These are phyloP conservation scores for Halenospora varia DNA, from an alignment of 495 filamentous ascomycete genomes.

Conservation along the genomic window DNA sequence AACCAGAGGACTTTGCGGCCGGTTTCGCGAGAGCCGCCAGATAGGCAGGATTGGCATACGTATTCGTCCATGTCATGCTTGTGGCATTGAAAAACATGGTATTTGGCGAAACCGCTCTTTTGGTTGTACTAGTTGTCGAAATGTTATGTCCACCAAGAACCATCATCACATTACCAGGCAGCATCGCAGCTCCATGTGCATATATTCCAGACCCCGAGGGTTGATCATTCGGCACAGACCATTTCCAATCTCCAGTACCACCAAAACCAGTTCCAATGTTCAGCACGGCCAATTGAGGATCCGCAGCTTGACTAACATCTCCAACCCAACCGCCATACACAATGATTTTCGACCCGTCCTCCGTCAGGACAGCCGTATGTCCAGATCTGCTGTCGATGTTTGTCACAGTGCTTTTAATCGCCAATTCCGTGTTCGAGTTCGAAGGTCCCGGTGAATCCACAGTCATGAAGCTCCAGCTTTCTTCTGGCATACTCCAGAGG, in stretches of 20 bases:
- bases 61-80: constrained; percentile 63
- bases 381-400: constrained; percentile 81
- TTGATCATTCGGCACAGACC: constrained; percentile 59
- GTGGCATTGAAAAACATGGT: constrained; percentile 75
- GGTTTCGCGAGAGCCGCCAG: constrained; percentile 5
- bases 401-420: constrained; percentile 43
- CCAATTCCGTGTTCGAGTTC: constrained; percentile 23
- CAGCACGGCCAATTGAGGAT: constrained; percentile 75
- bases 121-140: constrained; percentile 37
- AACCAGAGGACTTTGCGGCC: background rate
- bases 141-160: constrained; percentile 78
- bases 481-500: constrained; percentile 79
- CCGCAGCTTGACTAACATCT: constrained; percentile 64
- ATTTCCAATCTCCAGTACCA: constrained; percentile 65
- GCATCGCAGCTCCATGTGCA: constrained; percentile 79
- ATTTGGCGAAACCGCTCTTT: constrained; percentile 34
- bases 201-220: constrained; percentile 54
- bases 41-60: constrained; percentile 58
- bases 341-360: constrained; percentile 69
- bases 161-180: constrained; percentile 89
- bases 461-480: constrained; percentile 76
- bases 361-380: constrained; percentile 74
- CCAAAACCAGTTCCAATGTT: constrained; percentile 67
- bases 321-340: constrained; percentile 92
- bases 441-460: constrained; percentile 44